A percentile compares a stretch with the other conserved stretches of the same genome.
Evolutionary conservation across 805 yeast genomes (phyloP).

Genomic region (Hanseniaspora mollemarum): DNA sequence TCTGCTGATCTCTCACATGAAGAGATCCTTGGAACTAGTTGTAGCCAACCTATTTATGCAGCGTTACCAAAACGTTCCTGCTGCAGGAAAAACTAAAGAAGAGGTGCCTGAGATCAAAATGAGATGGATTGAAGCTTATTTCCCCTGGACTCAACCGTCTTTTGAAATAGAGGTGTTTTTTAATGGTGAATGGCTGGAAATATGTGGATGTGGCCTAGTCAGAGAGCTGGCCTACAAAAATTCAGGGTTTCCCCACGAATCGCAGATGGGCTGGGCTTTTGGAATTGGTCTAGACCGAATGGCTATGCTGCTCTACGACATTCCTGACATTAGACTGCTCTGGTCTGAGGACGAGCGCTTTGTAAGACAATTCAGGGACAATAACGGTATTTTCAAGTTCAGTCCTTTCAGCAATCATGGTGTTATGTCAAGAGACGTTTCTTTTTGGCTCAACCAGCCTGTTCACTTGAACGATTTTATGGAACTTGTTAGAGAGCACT

Average conservation of each 20-base stretch:
- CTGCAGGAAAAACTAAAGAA: conserved; percentile 35
- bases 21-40: conserved; percentile 71
- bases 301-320: conserved; percentile 89
- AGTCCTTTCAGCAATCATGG: conserved; percentile 87
- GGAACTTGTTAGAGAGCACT: conserved; percentile 78
- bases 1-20: conserved; percentile 63
- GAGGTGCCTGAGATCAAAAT: conserved; percentile 56
- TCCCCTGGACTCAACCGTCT: conserved; percentile 97
- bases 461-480: conserved; percentile 83
- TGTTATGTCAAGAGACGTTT: conserved; percentile 71
- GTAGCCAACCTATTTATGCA: conserved; percentile 51
- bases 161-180: conserved; percentile 99
- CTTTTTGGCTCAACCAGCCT: conserved; percentile 61
- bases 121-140: conserved; percentile 89
- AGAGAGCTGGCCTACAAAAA: conserved; percentile 63
- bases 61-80: neutral
- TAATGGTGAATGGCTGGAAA: conserved; percentile 96
- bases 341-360: conserved; percentile 83
- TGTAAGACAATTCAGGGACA: conserved; percentile 53
- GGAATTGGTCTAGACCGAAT: conserved; percentile 91
- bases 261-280: conserved; percentile 89
- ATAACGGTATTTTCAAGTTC: conserved; percentile 52
- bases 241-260: conserved; percentile 47
- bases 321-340: conserved; percentile 87
- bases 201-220: conserved; percentile 92